phyloP scores from a whole-genome alignment of 805 yeast genomes.

The Pichia californica region DNA sequence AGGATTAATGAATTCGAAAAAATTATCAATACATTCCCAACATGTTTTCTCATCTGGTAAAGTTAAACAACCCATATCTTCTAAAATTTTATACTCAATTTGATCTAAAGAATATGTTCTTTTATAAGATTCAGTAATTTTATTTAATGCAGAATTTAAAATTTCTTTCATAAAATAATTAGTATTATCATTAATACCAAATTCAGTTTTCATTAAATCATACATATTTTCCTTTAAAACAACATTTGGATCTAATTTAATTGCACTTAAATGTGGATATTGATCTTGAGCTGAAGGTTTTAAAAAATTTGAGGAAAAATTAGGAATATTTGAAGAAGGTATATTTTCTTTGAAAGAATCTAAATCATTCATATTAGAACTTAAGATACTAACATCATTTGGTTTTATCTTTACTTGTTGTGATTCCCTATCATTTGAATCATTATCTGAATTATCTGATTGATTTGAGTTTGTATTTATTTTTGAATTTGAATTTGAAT shows the following conservation, averaged over 20 bases:
- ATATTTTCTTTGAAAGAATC: constrained; percentile 1
- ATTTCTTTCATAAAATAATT: constrained; percentile 23
- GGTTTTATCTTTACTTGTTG: background rate
- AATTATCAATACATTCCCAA: constrained; percentile 53
- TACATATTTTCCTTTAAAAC: constrained; percentile 19
- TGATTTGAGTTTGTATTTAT: background rate
- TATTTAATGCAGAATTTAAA: constrained; percentile 14
- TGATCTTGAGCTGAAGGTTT: constrained; percentile 20
- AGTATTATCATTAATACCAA: constrained; percentile 1
- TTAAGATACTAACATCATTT: constrained; percentile 2
- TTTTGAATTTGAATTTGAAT: background rate
- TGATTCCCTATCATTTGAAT: no score
- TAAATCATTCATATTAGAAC: constrained; percentile 5
- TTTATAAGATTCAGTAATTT: constrained; percentile 14
- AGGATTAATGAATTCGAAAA: constrained; percentile 53
- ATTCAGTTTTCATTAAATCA: constrained; percentile 10
- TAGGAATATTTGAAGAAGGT: constrained; percentile 4
- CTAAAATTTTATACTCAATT: constrained; percentile 55
- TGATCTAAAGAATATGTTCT: constrained; percentile 23
- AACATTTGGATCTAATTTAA: constrained; percentile 19
- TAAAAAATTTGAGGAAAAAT: constrained; percentile 8
- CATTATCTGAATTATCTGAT: no score
- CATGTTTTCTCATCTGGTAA: constrained; percentile 61
- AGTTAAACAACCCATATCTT: constrained; percentile 61
- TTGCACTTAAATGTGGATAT: constrained; percentile 21